Evolutionary conservation across 2,329 filamentous ascomycete genomes (phyloP).

Genomic region (Aspergillus calidoustus): DNA sequence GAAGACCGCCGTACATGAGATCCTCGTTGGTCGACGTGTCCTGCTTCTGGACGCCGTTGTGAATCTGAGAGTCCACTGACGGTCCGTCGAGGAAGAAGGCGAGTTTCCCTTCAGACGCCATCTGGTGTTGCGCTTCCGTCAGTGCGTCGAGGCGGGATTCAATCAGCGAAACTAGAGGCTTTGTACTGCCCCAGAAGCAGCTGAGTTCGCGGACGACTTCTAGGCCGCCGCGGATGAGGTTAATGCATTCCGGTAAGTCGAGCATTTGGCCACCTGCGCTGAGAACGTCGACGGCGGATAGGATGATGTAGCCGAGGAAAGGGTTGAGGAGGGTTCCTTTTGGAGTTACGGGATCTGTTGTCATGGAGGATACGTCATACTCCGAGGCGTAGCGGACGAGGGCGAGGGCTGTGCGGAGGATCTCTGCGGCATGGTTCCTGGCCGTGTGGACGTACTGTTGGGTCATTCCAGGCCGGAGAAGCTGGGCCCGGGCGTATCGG

Average conservation of each 20-base stretch:
- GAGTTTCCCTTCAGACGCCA: conserved; percentile 38
- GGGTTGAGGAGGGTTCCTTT: conserved; percentile 59
- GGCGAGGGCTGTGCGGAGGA: conserved; percentile 52
- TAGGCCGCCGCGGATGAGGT: conserved; percentile 58
- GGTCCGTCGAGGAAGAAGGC: conserved; percentile 43
- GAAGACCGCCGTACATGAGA: conserved; percentile 45
- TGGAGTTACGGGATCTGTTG: conserved; percentile 25
- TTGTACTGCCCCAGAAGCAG: conserved; percentile 64
- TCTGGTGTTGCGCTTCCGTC: conserved; percentile 41
- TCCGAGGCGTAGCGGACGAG: conserved; percentile 31
- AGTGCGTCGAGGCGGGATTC: conserved; percentile 53
- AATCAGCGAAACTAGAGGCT: conserved; percentile 56
- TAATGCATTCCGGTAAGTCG: conserved; percentile 57
- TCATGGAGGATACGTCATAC: conserved; percentile 25
- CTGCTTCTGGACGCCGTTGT: conserved; percentile 27
- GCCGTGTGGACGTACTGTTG: conserved; percentile 55
- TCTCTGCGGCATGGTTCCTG: conserved; percentile 57
- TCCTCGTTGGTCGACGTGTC: conserved; percentile 43
- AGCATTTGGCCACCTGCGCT: conserved; percentile 62
- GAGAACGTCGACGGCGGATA: conserved; percentile 69
- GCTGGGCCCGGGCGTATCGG: conserved; percentile 58
- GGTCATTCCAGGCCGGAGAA: conserved; percentile 48
- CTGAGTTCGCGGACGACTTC: conserved; percentile 61
- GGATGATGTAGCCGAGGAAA: conserved; percentile 64
- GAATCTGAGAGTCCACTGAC: conserved; percentile 47